Base-by-base conservation (phyloP, 345 rosid species). In the rapeseed (Brassica napus) region DNA sequence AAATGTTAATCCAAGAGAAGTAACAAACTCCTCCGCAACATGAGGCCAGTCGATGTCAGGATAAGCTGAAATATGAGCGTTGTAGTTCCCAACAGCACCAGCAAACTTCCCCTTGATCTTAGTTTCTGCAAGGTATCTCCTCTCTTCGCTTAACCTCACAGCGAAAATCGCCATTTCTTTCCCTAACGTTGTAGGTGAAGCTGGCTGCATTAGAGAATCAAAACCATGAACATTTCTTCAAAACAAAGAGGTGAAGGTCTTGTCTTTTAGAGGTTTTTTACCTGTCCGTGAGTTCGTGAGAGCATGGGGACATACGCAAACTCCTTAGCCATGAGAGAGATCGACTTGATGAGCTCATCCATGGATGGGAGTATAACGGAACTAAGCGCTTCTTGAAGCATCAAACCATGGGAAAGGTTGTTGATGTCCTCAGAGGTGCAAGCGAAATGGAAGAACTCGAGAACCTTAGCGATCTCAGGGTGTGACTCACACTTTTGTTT, bases 261-360 rank as follows among this genome's bases (percentile, higher is more conserved):
- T 66, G 4, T 4, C 24, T 39, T 39, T 26, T 26, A 26, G 30
- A 26, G 30, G 0, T 26, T 26, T 26, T 76, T 73, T 86, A 94
- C 98, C 97, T 92, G 98, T 61, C 99, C 99, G 83, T 96, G 99
- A 58, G 98, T 93, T 72, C 94, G 91, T 72, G 98, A 96, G 82
- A 96, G 98, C 99, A 96, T 93, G 26, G 98, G 83, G 79, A 88
- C 54, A 3, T 84, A 73, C 0, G 97, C 97, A 83, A 87, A 85
- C 58, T 82, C 91, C 82, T 86, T 87, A 65, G 97, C 94, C 84
- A 90, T 78, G 4, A 78, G 68, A 80, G 86, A 83, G 21, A 89
- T 79, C 3, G 87, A 92, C 79, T 82, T 76, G 32, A 90, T 88
- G 83, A 93, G 77, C 72, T 88, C 73, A 81, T 89, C 98, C 97